phyloP scores from a whole-genome alignment of 1,284 basidiomycete species.

The Cutaneotrichosporon mucoides region DNA sequence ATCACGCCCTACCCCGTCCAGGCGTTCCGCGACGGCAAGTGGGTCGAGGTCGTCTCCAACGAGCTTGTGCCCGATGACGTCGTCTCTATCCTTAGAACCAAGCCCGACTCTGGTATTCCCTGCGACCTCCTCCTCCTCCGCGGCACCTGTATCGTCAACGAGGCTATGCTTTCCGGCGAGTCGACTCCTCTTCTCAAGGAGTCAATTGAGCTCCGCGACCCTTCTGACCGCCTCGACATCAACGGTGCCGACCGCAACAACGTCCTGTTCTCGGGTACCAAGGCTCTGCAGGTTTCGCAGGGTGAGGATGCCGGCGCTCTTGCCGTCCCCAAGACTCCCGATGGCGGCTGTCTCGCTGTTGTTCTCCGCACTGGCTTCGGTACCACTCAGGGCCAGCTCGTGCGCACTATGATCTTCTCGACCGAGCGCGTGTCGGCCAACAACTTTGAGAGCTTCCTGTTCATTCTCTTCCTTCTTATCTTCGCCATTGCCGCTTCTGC shows the following conservation, averaged over 20 bases:
- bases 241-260: constrained; percentile 79
- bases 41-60: constrained; percentile 74
- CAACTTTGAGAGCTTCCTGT: constrained; percentile 87
- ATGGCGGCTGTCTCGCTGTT: constrained; percentile 81
- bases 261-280: constrained; percentile 91
- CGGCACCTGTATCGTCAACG: constrained; percentile 90
- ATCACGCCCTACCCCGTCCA: constrained; percentile 81
- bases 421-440: constrained; percentile 94
- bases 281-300: constrained; percentile 70
- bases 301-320: constrained; percentile 51
- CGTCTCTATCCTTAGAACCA: constrained; percentile 72
- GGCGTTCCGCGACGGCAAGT: constrained; percentile 71
- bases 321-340: constrained; percentile 57
- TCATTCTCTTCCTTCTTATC: constrained; percentile 91
- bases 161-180: constrained; percentile 95
- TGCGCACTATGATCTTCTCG: constrained; percentile 96
- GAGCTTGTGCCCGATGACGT: constrained; percentile 85
- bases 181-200: constrained; percentile 93
- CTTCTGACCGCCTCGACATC: constrained; percentile 69
- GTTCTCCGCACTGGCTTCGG: constrained; percentile 95
- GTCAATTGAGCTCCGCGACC: constrained; percentile 77
- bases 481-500: constrained; percentile 93
- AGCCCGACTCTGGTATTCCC: constrained; percentile 78
- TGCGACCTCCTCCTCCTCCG: constrained; percentile 83
- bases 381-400: constrained; percentile 90